Conservation (phyloP, 1,139 yeast genomes). For the Pichia sp. region DNA sequence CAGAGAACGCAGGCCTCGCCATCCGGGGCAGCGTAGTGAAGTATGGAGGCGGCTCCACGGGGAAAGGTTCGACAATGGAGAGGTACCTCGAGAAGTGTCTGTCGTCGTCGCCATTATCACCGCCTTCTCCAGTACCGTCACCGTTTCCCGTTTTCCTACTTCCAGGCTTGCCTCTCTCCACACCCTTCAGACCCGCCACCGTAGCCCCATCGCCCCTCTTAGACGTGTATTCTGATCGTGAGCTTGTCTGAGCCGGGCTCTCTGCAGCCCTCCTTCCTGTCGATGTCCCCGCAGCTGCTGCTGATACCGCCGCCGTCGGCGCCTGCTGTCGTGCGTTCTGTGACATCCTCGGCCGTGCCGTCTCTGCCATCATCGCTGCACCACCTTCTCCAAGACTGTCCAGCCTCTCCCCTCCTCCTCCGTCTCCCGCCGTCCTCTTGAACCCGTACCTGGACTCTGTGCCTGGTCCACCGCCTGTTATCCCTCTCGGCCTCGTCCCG, state of each 20-base stretch:
- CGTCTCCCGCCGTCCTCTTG: neutral
- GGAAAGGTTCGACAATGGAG: constrained; percentile 27
- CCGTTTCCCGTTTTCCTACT: neutral
- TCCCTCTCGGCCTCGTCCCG: neutral
- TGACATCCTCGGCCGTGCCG: neutral
- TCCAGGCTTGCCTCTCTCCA: neutral
- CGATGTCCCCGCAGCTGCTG: neutral
- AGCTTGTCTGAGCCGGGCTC: too few relatives aligned
- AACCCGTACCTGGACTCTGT: neutral
- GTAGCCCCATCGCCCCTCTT: neutral
- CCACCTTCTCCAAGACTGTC: neutral
- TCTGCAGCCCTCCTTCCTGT: too few relatives aligned
- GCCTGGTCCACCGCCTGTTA: neutral
- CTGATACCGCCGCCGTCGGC: neutral
- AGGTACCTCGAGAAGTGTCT: constrained; percentile 8
- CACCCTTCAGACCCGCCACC: too few relatives aligned
- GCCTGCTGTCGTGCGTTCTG: neutral
- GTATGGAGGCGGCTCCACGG: constrained; percentile 32
- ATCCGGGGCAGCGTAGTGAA: constrained; percentile 29
- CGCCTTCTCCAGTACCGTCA: neutral
- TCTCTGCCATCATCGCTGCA: neutral
- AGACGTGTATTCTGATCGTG: neutral
- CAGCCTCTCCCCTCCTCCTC: too few relatives aligned
- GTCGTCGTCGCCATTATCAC: neutral
- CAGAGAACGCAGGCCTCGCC: constrained; percentile 44